phyloP scores from a whole-genome alignment of 148 eudicot species.

The Pharnaceum exiguum region DNA sequence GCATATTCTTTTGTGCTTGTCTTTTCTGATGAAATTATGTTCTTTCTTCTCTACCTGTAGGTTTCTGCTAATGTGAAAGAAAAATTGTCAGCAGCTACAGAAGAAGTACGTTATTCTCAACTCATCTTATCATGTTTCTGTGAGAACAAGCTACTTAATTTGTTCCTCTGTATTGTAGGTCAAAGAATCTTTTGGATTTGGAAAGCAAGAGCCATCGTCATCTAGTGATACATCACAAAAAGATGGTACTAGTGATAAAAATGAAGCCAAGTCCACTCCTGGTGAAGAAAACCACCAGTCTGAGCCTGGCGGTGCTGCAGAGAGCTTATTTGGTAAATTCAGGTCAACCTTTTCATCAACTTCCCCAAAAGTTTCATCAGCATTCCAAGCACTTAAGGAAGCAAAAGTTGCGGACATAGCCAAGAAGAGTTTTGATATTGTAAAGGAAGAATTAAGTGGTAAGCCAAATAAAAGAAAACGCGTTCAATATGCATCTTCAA shows the following conservation, averaged over 20 bases:
- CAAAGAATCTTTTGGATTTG: conserved; percentile 56
- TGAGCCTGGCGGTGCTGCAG: conserved; percentile 38
- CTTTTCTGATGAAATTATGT: not conserved
- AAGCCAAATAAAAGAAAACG: conserved; percentile 64
- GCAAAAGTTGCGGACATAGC: conserved; percentile 75
- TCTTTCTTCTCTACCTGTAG: conserved; percentile 26
- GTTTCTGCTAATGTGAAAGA: conserved; percentile 77
- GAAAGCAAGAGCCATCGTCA: conserved; percentile 54
- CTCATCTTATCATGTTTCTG: not conserved
- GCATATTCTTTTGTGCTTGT: not conserved
- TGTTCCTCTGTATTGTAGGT: conserved; percentile 39
- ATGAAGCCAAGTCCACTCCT: conserved; percentile 21
- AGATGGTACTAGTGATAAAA: conserved; percentile 19
- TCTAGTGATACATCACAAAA: conserved; percentile 25
- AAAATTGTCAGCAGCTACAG: conserved; percentile 75
- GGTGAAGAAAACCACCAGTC: conserved; percentile 54
- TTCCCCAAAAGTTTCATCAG: conserved; percentile 63
- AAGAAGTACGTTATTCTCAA: conserved; percentile 48
- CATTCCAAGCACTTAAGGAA: conserved; percentile 73
- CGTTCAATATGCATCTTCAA: conserved; percentile 42
- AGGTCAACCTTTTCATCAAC: conserved; percentile 53
- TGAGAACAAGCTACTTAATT: not conserved
- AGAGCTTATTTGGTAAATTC: conserved; percentile 55
- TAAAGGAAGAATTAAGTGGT: conserved; percentile 80
- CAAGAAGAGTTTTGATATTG: conserved; percentile 73